Evolutionary conservation across 225 moss, liverwort and hornwort genomes (phyloP).

Genomic region (Physcomitrium patens): DNA sequence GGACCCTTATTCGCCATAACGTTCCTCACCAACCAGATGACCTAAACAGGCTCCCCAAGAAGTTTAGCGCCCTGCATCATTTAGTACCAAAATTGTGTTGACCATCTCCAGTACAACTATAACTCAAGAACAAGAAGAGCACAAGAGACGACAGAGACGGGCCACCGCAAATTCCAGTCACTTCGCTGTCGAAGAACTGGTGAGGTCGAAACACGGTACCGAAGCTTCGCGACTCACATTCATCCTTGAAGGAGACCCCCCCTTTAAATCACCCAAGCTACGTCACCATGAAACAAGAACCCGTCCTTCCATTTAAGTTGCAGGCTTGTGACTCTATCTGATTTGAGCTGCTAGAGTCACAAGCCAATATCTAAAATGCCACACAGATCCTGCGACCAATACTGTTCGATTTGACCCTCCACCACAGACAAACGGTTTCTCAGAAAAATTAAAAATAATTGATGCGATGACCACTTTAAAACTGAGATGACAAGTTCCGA

Average conservation of each 20-base stretch:
- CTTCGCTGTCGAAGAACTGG: constrained; percentile 21
- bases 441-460: not conserved
- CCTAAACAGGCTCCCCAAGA: not conserved
- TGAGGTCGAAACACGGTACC: not conserved
- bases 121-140: constrained; percentile 1
- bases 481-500: constrained; percentile 16
- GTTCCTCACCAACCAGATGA: not conserved
- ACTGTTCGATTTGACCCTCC: constrained; percentile 12
- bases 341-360: constrained; percentile 25
- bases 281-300: constrained; percentile 24
- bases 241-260: constrained; percentile 31
- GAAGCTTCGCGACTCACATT: constrained; percentile 28
- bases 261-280: constrained; percentile 24
- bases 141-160: not conserved
- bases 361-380: constrained; percentile 36
- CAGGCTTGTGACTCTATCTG: not conserved
- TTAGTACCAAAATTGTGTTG: not conserved
- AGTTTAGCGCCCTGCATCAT: not conserved
- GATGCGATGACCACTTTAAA: not conserved
- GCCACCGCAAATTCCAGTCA: constrained; percentile 12
- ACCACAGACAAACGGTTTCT: constrained; percentile 14
- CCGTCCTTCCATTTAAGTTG: not conserved
- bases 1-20: not conserved
- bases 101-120: not conserved
- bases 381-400: not conserved